Evolutionary conservation across 2,329 filamentous ascomycete genomes (phyloP).

Genomic region (Penicillium sp.): DNA sequence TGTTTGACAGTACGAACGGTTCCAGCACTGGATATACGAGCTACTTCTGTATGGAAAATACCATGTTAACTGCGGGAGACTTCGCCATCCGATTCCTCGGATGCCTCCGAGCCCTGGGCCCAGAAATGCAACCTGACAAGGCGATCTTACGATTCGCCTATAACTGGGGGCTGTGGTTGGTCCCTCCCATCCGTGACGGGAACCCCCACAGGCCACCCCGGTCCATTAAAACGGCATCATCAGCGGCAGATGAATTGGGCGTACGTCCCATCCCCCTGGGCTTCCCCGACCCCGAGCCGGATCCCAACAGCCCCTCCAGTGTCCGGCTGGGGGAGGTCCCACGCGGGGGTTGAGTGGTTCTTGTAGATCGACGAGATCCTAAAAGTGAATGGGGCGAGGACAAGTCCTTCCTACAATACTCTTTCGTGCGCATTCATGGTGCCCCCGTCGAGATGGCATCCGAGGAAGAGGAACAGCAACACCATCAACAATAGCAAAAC

Average conservation of each 20-base stretch:
- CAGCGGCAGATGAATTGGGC: slow-evolving; percentile 3
- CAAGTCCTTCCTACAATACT: slow-evolving; percentile 17
- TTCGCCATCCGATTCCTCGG: slow-evolving; percentile 16
- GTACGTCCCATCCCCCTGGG: slow-evolving; percentile 17
- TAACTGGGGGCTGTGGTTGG: slow-evolving; percentile 4
- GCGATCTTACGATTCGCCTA: slow-evolving; percentile 20
- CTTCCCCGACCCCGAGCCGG: slow-evolving; percentile 10
- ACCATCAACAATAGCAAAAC: slow-evolving; percentile 9
- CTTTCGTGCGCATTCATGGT: slow-evolving; percentile 12
- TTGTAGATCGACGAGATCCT: slow-evolving; percentile 13
- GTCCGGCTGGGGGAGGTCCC: slow-evolving; percentile 10
- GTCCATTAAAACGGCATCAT: not conserved
- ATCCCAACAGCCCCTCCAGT: slow-evolving; percentile 4
- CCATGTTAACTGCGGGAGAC: slow-evolving; percentile 9
- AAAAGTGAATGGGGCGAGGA: slow-evolving; percentile 3
- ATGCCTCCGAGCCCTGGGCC: slow-evolving; percentile 14
- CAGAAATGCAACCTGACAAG: slow-evolving; percentile 10
- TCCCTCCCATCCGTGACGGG: slow-evolving; percentile 3
- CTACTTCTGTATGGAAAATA: slow-evolving; percentile 16
- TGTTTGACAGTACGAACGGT: slow-evolving; percentile 1
- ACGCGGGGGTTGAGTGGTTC: slow-evolving; percentile 17
- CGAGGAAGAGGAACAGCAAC: not conserved
- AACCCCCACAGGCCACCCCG: not conserved
- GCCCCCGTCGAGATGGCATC: slow-evolving; percentile 7
- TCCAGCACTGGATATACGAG: not conserved